Evolutionary conservation across 2,329 filamentous ascomycete species (phyloP).

Genomic region (Colletotrichum cordylinicola): DNA sequence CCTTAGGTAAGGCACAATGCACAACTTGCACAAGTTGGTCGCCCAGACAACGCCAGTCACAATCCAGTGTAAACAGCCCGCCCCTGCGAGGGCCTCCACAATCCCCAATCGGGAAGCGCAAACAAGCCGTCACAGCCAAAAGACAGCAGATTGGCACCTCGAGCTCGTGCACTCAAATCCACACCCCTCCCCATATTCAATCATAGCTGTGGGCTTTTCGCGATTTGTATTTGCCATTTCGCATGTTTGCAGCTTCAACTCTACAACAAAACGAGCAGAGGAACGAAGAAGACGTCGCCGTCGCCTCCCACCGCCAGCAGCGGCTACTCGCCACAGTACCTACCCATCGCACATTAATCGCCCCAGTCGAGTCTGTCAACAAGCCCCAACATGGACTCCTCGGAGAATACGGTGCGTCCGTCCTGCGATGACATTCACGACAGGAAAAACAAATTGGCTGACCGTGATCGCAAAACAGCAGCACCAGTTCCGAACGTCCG

Average conservation of each 20-base stretch:
- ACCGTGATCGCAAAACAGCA: not conserved
- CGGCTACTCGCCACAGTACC: constrained; percentile 38
- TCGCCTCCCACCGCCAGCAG: constrained; percentile 31
- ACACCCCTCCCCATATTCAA: constrained; percentile 22
- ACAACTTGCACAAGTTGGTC: not conserved
- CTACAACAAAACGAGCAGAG: constrained; percentile 13
- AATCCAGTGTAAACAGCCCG: constrained; percentile 9
- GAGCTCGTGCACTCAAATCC: constrained; percentile 8
- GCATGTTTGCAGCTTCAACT: constrained; percentile 21
- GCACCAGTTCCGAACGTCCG: constrained; percentile 27
- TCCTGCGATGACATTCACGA: not conserved
- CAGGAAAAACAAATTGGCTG: not conserved
- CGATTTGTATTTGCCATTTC: not conserved
- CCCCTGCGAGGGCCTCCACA: constrained; percentile 3
- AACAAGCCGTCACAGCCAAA: constrained; percentile 10
- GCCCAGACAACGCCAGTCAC: constrained; percentile 10
- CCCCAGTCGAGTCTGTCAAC: constrained; percentile 6
- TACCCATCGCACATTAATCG: constrained; percentile 33
- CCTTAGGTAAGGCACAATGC: not conserved
- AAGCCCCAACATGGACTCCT: constrained; percentile 37
- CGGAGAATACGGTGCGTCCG: constrained; percentile 38
- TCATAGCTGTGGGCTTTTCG: constrained; percentile 6
- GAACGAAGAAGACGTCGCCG: not conserved
- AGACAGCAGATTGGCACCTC: not conserved
- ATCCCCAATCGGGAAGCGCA: constrained; percentile 21